Base-by-base conservation (phyloP, 805 yeast genomes). In the Wickerhamiella occidentalis region DNA sequence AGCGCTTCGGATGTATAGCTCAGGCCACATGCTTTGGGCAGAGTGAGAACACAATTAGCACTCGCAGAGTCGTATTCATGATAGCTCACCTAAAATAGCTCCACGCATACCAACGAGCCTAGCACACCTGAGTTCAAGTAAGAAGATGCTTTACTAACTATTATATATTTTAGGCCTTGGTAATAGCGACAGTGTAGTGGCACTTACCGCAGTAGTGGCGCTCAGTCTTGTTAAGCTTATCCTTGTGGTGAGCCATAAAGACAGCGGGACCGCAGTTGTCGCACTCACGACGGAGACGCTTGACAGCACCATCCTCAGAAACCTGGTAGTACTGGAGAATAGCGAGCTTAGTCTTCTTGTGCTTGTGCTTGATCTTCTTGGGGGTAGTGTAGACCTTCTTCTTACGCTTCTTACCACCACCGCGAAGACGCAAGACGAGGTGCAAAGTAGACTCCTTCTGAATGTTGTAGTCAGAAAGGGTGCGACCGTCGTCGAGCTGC, bases 311-410 rank as follows among this genome's bases (percentile, higher is more conserved):
- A 67, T 92, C 98, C 71, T 82, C 85, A 75, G 87, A 95, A 68
- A 92, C 96, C 82, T 90, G 88, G 87, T 88, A 92, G 92, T 90
- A 92, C 71, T 94, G 87, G 74, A 92, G 84, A 73, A 92, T 96
- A 75, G 96, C 97, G 70, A 92, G 80, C 85, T 92, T 92, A 76
- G 85, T 85, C 81, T 90, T 92, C 85, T 85, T 92, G 84, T 86
- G 96, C 84, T 87, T 88, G 94, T 92, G 97, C 78, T 77, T 85
- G 78, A 92, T 85, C 84, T 88, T 94, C 88, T 92, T 92, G 80
- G 98, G 98, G 71, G 97, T 90, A 78, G 97, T 90, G 90, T 90
- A 92, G 72, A 87, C 96, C 94, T 90, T 90, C 96, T 92, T 92
- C 92, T 92, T 92, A 82, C 95, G 90, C 92, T 92, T 92, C 85